Evolutionary conservation across 2,329 filamentous ascomycete species (phyloP), one percentile per base, ranked within the genome.

Genomic region (Lojkania enalia): DNA sequence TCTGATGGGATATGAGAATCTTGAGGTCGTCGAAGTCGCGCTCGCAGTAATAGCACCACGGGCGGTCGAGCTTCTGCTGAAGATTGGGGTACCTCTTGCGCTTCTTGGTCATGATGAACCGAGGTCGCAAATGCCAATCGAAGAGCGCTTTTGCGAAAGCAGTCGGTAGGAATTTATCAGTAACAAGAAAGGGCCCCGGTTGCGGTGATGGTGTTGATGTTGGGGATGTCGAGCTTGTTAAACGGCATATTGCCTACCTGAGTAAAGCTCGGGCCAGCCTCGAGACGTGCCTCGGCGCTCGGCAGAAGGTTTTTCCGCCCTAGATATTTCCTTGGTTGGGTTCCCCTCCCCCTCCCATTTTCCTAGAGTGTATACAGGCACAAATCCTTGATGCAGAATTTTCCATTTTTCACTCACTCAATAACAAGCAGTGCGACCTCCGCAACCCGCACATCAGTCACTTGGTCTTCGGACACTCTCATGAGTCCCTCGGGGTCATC

Each of bases 41-140:
- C 74, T 99, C 94, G 85, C 94, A 99, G 77, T 99, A 99, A 75
- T 96, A 99, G 76, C 94, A 99, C 91, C 91, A 97, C 38, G 92
- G 87, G 46, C 91, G 86, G 57, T 79, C 77, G 51, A 99, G 82
- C 58, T 96, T 78, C 74, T 97, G 90, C 75, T 97, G 88, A 58
- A 96, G 78, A 61, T 91, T 84, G 52, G 90, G 88, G 65, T 89
- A 86, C 57, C 85, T 83, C 71, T 90, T 87, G 82, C 90, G 92
- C 77, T 94, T 95, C 76, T 95, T 96, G 49, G 63, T 66, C 66
- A 70, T 61, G 31, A 19, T 47, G 46, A 18, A 30, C n/a, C n/a
- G 30, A 27, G 9, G n/a, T 7, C 25, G 25, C 25, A 9, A 27
- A 7, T 7, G n/a, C 7, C 7, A 27, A 27, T 27, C 25, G 38